A percentile compares a stretch with the other conserved stretches of the same genome.
These are phyloP conservation scores for Haplosporangium gracile DNA, from an alignment of 192 early-diverging fungal genomes.

Conservation along the genomic window DNA sequence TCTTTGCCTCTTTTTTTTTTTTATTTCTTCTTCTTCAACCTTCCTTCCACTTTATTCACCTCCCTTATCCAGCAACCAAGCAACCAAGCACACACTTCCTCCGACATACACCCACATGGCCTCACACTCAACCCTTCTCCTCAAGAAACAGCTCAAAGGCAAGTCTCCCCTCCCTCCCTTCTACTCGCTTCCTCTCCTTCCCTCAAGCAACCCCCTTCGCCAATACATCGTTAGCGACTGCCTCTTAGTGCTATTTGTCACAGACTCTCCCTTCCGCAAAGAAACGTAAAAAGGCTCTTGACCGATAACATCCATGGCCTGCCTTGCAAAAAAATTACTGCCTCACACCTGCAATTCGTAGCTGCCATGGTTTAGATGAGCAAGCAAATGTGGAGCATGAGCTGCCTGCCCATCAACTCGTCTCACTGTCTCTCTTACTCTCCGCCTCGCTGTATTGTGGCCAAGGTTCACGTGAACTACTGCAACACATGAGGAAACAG, in stretches of 20 bases:
- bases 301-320: background rate
- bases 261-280: background rate
- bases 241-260: background rate
- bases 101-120: background rate
- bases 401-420: background rate
- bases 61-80: background rate
- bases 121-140: constrained; percentile 28
- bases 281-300: background rate
- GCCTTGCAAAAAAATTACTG: background rate
- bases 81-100: background rate
- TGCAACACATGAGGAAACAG: background rate
- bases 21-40: background rate
- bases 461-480: constrained; percentile 5
- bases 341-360: constrained; percentile 1
- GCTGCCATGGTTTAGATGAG: background rate
- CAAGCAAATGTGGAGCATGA: constrained; percentile 3
- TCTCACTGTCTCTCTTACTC: background rate
- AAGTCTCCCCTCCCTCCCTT: background rate
- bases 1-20: background rate
- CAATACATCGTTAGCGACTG: background rate
- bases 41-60: background rate
- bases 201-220: background rate
- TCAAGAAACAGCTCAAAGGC: constrained; percentile 49
- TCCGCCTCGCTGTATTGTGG: background rate
- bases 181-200: background rate